Evolutionary conservation across 768 basidiomycete species (phyloP), one percentile per base, ranked within the genome.

Genomic region (Mycena leptocephala): DNA sequence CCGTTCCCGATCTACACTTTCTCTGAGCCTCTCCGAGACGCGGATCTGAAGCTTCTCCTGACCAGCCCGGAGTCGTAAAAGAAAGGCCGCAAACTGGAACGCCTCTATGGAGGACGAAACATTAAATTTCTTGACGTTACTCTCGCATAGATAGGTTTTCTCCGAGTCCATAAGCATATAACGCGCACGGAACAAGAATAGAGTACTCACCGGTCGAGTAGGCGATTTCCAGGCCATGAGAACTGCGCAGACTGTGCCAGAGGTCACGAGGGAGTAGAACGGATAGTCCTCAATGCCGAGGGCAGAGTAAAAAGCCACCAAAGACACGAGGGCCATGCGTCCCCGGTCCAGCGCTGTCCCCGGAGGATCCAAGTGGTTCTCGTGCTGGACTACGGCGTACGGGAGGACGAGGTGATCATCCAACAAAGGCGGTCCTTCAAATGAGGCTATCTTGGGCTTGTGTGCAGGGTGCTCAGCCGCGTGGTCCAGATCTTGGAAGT

Each of bases 221-320:
- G 56, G 37, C 1, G 74, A 75, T 35, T 63, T 75, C 66, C 74
- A 75, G 4, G 46, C 67, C 59, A 69, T 69, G 32, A 75, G 46
- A 22, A 75, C 26, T 14, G 61, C 33, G 7, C 74, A 48, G 22
- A 30, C 2, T 6, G 37, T 63, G 0, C 66, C 74, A 4, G 46
- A 22, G 0, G 74, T 75, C 2, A 69, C 59, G 13, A 75, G 37
- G 26, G 59, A 37, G 35, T 63, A 75, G 37, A 75, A 75, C 18
- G 74, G 66, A 28, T 30, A 22, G 18, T 75, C 62, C n/a, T 41
- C 68, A 26, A 75, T 65, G 30, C 62, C 68, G 11, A 75, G 51
- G 16, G 67, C 61, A 3, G 61, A 30, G 55, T 70, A 75, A 24
- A 63, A 75, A 5, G 68, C 11, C n/a, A 64, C 59, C 51, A 70